phyloP scores from a whole-genome alignment of 2,329 filamentous ascomycete genomes.

The Apiospora sp. region DNA sequence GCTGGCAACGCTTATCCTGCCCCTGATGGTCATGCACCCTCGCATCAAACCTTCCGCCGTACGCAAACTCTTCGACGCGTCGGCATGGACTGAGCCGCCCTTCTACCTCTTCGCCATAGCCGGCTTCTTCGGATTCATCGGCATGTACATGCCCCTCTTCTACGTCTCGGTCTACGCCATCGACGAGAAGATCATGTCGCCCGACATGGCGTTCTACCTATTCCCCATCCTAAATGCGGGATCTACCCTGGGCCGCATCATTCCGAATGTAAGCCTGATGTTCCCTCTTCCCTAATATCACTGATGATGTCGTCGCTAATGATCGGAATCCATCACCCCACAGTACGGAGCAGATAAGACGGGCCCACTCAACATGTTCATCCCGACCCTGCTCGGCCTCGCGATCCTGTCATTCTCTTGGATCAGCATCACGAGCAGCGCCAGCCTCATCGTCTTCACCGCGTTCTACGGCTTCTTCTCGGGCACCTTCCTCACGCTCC shows the following conservation, averaged over 20 bases:
- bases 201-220: slow-evolving; percentile 53
- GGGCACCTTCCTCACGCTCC: slow-evolving; percentile 67
- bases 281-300: no score
- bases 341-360: slow-evolving; percentile 28
- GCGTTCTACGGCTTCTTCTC: slow-evolving; percentile 67
- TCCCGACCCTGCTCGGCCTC: slow-evolving; percentile 51
- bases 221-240: slow-evolving; percentile 64
- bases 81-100: slow-evolving; percentile 53
- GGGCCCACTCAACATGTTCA: slow-evolving; percentile 54
- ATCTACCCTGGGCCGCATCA: background rate
- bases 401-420: slow-evolving; percentile 50
- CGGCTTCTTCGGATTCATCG: slow-evolving; percentile 63
- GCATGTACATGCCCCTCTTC: slow-evolving; percentile 66
- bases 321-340: background rate
- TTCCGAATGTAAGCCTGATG: slow-evolving; percentile 34
- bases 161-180: slow-evolving; percentile 54
- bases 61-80: slow-evolving; percentile 58
- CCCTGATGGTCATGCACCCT: slow-evolving; percentile 43
- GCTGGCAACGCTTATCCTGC: slow-evolving; percentile 42
- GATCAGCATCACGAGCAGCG: slow-evolving; percentile 53
- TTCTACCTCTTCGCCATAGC: slow-evolving; percentile 51
- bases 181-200: slow-evolving; percentile 49
- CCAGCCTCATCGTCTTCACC: slow-evolving; percentile 57
- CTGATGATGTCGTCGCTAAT: background rate
- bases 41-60: slow-evolving; percentile 45